Evolutionary conservation across 2,329 filamentous ascomycete genomes (phyloP), one percentile per base, ranked within the genome.

Genomic region (Aspergillus piperis): DNA sequence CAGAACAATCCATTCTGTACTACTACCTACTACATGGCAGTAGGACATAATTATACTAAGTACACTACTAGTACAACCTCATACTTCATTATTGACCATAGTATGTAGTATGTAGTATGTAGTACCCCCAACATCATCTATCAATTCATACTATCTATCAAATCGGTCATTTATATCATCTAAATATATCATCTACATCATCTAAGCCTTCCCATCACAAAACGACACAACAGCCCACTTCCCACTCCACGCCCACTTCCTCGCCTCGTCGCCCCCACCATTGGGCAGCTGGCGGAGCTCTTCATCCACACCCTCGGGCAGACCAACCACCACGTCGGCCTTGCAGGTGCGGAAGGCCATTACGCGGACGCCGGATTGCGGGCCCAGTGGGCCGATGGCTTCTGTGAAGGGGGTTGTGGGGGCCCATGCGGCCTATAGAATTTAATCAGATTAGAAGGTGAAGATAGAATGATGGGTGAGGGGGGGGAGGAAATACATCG

Each of bases 161-260:
- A 36, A 36, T 36, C 32, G 5, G 13, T 36, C 10, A 13, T 36
- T 36, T 36, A 36, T 36, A 36, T 36, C 11, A 36, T 36, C 32
- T 36, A 36, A 36, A 36, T 36, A 36, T 36, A 36, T 11, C 10
- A 19, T 23, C 36, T 17, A 53, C 19, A 17, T 61, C 44, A 36
- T 13, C 32, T 36, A 64, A 42, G 62, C 68, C 73, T 90, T 90
- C 0, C 90, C 90, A 67, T 89, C 84, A 49, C 84, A 92, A 70
- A 93, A 92, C 30, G 91, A 92, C 4, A 96, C 88, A n/a, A 98
- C 92, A 5, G 94, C 94, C 90, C 91, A 98, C 77, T 97, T 97
- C 44, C 94, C 94, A 71, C 86, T 90, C 93, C 93, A 98, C 0
- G 92, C 93, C 94, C 94, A 98, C 75, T 91, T 90, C 58, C 95